Conservation (phyloP, 192 early-diverging fungal genomes). For the Linderina pennispora region DNA sequence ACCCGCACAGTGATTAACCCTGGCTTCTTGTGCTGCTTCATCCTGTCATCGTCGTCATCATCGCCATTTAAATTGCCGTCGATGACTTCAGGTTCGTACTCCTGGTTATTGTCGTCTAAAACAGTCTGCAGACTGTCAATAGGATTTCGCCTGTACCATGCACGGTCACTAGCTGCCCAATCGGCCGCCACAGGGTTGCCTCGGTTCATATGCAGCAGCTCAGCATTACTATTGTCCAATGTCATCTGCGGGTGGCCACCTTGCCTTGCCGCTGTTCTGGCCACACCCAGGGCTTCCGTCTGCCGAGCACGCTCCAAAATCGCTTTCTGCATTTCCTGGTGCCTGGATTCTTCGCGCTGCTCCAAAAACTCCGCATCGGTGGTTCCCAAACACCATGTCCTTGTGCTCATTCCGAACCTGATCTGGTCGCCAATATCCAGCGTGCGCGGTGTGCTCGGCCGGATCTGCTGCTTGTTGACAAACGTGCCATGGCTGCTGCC, state of each 20-base stretch:
- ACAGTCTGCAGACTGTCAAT: slow-evolving; percentile 9
- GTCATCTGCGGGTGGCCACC: too few relatives aligned
- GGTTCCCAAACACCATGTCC: slow-evolving; percentile 70
- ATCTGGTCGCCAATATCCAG: slow-evolving; percentile 78
- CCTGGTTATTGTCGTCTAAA: slow-evolving; percentile 9
- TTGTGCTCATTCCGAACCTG: slow-evolving; percentile 78
- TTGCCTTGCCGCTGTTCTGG: too few relatives aligned
- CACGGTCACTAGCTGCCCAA: too few relatives aligned
- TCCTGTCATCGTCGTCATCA: slow-evolving; percentile 48
- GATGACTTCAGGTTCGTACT: slow-evolving; percentile 11
- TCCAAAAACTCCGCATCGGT: background rate
- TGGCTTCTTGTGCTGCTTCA: too few relatives aligned
- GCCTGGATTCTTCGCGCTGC: background rate
- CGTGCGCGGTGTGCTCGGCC: slow-evolving; percentile 26
- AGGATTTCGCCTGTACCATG: slow-evolving; percentile 10
- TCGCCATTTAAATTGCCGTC: too few relatives aligned
- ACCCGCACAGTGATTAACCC: slow-evolving; percentile 54
- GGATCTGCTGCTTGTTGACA: slow-evolving; percentile 64
- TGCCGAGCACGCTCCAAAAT: background rate
- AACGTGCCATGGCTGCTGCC: slow-evolving; percentile 78
- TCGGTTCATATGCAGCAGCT: too few relatives aligned
- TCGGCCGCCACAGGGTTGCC: too few relatives aligned
- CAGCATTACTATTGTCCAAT: too few relatives aligned
- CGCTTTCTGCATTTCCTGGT: background rate
- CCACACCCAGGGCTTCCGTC: background rate